Conservation (phyloP, 257 asterid species). For the Solanum chaucha region DNA sequence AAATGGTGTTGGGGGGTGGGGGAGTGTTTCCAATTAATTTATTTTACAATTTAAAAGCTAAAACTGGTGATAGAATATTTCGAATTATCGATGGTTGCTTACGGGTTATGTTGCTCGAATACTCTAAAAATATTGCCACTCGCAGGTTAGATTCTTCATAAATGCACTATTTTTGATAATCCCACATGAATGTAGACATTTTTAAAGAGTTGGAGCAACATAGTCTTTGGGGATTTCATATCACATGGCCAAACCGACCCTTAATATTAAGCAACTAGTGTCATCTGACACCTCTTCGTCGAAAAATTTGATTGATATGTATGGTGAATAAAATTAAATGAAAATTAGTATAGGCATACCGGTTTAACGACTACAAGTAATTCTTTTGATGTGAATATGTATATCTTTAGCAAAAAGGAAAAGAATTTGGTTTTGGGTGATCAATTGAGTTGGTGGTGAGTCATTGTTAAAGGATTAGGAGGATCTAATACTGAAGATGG, state of each 20-base stretch:
- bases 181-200: background rate
- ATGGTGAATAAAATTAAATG: background rate
- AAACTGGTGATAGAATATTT: background rate
- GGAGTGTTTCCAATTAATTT: background rate
- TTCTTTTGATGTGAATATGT: background rate
- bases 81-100: background rate
- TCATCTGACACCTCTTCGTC: background rate
- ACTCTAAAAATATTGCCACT: background rate
- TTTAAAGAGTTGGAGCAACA: background rate
- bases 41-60: background rate
- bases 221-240: background rate
- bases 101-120: background rate
- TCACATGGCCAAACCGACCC: background rate
- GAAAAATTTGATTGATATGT: background rate
- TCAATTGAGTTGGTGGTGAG: background rate
- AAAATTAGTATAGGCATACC: background rate
- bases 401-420: background rate
- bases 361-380: background rate
- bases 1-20: background rate
- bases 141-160: background rate
- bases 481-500: background rate
- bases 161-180: background rate
- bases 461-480: background rate
- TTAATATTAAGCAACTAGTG: background rate
- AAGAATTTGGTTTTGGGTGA: background rate